Percentiles rank a stretch among this genome's conserved stretches.
Conservation (phyloP, 495 filamentous ascomycete species). For the Lophium mytilinum region DNA sequence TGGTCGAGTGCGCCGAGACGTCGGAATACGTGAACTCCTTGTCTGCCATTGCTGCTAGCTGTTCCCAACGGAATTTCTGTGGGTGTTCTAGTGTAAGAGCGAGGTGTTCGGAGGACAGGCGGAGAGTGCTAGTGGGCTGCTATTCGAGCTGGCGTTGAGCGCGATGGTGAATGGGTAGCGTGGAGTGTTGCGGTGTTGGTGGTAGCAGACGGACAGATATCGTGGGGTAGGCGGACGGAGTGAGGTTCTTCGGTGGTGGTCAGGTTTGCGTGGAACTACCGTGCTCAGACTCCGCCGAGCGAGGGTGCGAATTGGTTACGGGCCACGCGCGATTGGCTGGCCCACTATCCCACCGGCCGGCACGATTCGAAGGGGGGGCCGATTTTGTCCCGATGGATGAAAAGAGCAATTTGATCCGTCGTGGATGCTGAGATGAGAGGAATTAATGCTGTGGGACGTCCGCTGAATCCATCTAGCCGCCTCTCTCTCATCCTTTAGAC, state of each 20-base stretch:
- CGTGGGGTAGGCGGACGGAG: background rate
- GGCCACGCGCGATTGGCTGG: background rate
- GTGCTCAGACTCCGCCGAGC: background rate
- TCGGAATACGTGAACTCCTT: constrained; percentile 79
- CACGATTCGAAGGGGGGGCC: background rate
- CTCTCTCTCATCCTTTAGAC: too few relatives aligned
- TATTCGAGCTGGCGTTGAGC: background rate
- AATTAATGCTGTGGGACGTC: too few relatives aligned
- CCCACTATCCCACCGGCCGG: background rate
- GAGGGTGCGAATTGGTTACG: background rate
- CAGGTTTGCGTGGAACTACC: background rate
- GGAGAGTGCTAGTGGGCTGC: background rate
- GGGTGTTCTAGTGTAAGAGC: background rate
- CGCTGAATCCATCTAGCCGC: too few relatives aligned
- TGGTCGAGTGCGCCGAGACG: constrained; percentile 77
- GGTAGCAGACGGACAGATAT: background rate
- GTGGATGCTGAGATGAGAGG: too few relatives aligned
- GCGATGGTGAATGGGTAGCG: background rate
- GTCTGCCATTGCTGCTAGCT: constrained; percentile 13
- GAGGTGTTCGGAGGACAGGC: background rate
- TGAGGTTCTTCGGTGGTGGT: background rate
- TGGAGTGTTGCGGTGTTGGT: background rate
- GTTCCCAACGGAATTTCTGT: background rate
- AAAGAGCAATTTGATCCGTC: constrained; percentile 2
- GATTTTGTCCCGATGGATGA: background rate